Conservation (phyloP, 192 early-diverging fungal species). For the Linnemannia zychae region DNA sequence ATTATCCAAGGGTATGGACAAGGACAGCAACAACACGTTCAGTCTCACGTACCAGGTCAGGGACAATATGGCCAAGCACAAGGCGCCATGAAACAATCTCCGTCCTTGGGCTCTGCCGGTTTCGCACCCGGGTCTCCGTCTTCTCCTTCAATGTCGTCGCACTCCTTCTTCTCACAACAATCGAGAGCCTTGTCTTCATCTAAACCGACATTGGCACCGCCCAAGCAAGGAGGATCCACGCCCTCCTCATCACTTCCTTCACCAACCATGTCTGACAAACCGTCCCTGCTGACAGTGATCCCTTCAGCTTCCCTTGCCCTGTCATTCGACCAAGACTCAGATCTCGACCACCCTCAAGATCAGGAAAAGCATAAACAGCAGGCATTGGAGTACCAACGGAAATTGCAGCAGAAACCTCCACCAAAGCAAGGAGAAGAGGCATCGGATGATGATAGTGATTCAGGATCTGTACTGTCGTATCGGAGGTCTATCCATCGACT, state of each 20-base stretch:
- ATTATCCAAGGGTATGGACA: not conserved
- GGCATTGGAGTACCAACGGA: conserved; percentile 39
- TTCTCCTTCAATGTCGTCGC: conserved; percentile 1
- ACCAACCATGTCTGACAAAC: conserved; percentile 8
- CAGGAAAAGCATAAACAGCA: conserved; percentile 34
- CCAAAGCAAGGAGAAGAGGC: conserved; percentile 27
- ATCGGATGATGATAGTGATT: conserved; percentile 43
- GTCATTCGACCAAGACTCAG: conserved; percentile 30
- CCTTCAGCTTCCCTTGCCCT: conserved; percentile 28
- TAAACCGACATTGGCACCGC: not conserved
- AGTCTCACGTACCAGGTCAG: not conserved
- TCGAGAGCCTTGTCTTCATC: conserved; percentile 7
- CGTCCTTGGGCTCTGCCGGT: conserved; percentile 5
- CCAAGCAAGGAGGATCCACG: not conserved
- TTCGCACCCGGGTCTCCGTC: not conserved
- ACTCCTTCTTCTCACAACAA: not conserved
- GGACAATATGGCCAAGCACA: conserved; percentile 1
- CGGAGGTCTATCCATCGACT: conserved; percentile 41
- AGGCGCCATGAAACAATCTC: conserved; percentile 21
- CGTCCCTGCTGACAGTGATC: conserved; percentile 19
- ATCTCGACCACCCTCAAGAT: conserved; percentile 15
- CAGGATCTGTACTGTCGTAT: conserved; percentile 41
- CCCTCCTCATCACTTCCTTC: not conserved
- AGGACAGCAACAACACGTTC: conserved; percentile 1
- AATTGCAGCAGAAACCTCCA: conserved; percentile 39